phyloP scores from a whole-genome alignment of 2,329 filamentous ascomycete species.

The Trichocomaceae sp. region DNA sequence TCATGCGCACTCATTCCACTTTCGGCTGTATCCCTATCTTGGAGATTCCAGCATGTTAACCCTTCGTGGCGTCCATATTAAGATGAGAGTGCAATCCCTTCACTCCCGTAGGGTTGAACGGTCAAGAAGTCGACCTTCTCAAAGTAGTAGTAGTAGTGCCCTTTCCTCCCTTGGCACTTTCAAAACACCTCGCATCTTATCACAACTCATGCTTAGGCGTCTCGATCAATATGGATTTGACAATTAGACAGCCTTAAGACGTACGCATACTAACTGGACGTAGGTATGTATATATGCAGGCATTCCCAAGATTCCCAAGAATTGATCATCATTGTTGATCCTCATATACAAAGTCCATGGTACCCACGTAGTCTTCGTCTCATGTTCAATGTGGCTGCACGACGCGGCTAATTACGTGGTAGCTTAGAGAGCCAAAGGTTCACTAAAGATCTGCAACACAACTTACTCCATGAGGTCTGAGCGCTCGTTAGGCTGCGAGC shows the following conservation, averaged over 20 bases:
- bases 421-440: too few relatives aligned
- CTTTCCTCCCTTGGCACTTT: too few relatives aligned
- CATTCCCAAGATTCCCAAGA: neutral
- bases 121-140: too few relatives aligned
- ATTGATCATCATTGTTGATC: neutral
- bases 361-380: neutral
- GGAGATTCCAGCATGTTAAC: neutral
- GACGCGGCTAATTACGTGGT: too few relatives aligned
- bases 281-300: neutral
- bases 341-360: neutral
- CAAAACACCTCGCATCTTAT: too few relatives aligned
- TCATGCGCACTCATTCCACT: conserved; percentile 1
- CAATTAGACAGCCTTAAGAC: neutral
- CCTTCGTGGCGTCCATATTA: neutral
- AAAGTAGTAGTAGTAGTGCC: too few relatives aligned
- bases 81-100: neutral
- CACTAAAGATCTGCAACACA: neutral
- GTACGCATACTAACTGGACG: neutral
- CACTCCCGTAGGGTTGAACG: neutral
- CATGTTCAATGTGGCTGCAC: neutral
- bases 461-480: neutral
- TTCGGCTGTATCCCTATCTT: neutral
- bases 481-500: neutral
- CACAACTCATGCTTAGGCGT: neutral
- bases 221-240: neutral